phyloP scores from a whole-genome alignment of 495 filamentous ascomycete genomes.

The Hypoxylon trugodes region DNA sequence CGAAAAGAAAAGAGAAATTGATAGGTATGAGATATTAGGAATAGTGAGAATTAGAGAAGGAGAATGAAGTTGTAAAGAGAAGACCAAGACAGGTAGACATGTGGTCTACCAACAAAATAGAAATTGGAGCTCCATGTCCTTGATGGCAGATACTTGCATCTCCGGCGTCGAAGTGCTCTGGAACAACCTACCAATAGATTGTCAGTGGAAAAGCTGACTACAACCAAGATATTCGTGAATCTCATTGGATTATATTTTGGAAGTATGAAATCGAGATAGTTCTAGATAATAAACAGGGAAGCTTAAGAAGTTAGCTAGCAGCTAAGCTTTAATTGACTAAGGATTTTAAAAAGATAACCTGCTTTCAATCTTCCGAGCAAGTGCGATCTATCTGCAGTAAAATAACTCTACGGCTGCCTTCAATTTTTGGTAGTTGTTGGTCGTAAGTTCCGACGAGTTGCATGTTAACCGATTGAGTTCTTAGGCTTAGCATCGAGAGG shows the following conservation, averaged over 20 bases:
- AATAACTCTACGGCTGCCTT: neutral
- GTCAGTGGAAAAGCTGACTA: conserved; percentile 19
- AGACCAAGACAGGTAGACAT: neutral
- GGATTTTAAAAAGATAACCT: neutral
- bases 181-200: conserved; percentile 20
- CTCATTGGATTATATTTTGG: conserved; percentile 22
- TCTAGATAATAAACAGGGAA: neutral
- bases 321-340: neutral
- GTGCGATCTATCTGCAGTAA: neutral
- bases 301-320: neutral
- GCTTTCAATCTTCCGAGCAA: too few species aligned
- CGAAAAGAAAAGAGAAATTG: conserved; percentile 6
- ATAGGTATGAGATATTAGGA: too few species aligned
- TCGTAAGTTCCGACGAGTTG: neutral
- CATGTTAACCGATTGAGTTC: neutral
- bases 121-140: neutral
- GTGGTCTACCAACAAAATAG: conserved; percentile 1
- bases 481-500: neutral
- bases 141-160: conserved; percentile 30
- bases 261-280: neutral
- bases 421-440: neutral
- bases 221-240: conserved; percentile 19
- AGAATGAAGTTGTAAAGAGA: neutral
- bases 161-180: conserved; percentile 22
- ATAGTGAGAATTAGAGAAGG: neutral